phyloP scores from a whole-genome alignment of 2,329 filamentous ascomycete genomes.

The Fusarium vanettenii region DNA sequence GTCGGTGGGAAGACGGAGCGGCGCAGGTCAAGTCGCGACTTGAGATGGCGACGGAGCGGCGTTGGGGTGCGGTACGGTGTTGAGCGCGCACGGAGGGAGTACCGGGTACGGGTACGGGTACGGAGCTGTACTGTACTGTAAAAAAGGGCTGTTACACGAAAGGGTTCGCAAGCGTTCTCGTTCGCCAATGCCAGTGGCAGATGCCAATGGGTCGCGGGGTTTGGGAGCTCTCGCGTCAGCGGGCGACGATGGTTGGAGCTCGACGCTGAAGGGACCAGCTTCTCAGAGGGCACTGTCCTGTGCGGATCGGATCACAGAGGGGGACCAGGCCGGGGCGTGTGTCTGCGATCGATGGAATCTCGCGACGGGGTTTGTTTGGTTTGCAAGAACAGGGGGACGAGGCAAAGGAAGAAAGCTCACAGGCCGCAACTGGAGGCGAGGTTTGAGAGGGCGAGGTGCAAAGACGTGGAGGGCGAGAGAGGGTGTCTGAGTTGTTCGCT shows the following conservation, averaged over 20 bases:
- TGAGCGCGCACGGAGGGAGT: conserved; percentile 28
- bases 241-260: conserved; percentile 7
- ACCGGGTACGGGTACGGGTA: conserved; percentile 24
- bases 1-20: conserved; percentile 40
- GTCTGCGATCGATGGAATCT: conserved; percentile 15
- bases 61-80: conserved; percentile 7
- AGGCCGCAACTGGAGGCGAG: conserved; percentile 14
- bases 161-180: conserved; percentile 38
- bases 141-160: conserved; percentile 40
- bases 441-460: conserved; percentile 24
- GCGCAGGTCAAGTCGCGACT: conserved; percentile 35
- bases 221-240: conserved; percentile 43
- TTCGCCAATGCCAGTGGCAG: conserved; percentile 42
- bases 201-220: conserved; percentile 29
- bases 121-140: conserved; percentile 21
- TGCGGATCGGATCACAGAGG: conserved; percentile 5
- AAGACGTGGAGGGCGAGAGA: conserved; percentile 31
- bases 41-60: conserved; percentile 21
- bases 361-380: conserved; percentile 19
- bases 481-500: conserved; percentile 49
- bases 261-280: neutral
- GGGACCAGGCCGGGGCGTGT: conserved; percentile 24
- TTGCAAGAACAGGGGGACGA: conserved; percentile 19
- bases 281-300: neutral
- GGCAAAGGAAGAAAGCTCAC: conserved; percentile 7